These are phyloP conservation scores for Cyclotella baltica DNA, from an alignment of 108 stramenopile genomes.

Conservation along the genomic window DNA sequence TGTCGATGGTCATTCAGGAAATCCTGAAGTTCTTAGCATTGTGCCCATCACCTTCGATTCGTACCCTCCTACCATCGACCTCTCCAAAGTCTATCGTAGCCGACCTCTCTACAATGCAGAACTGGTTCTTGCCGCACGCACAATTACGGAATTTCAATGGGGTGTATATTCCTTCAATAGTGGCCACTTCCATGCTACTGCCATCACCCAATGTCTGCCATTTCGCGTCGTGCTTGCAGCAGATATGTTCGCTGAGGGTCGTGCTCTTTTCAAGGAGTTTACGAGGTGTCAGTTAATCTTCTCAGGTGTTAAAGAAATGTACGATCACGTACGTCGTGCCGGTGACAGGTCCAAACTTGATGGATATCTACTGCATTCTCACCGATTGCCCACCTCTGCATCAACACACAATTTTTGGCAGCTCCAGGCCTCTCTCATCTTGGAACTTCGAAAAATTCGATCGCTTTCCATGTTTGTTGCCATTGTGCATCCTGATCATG, in stretches of 20 bases:
- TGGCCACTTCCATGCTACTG: constrained; percentile 11
- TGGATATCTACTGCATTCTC: constrained; percentile 12
- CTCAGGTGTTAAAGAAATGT: neutral
- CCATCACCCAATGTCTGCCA: neutral
- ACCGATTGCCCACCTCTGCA: neutral
- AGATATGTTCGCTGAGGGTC: neutral
- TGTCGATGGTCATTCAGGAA: neutral
- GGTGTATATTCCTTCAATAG: constrained; percentile 10
- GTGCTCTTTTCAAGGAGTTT: constrained; percentile 6
- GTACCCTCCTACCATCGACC: neutral
- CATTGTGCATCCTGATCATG: neutral
- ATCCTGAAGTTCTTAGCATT: neutral
- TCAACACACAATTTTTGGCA: neutral
- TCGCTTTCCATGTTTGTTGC: too few relatives aligned
- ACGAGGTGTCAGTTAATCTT: neutral
- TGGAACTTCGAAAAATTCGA: neutral
- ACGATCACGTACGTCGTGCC: neutral
- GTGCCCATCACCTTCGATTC: neutral
- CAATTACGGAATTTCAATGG: neutral
- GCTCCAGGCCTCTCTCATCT: neutral
- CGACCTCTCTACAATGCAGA: neutral
- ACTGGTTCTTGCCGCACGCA: neutral
- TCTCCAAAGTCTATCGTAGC: neutral
- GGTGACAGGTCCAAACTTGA: neutral
- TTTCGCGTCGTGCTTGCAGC: neutral